Conservation (phyloP, 352 stramenopile genomes). For the Nannochloropsis limnetica region DNA sequence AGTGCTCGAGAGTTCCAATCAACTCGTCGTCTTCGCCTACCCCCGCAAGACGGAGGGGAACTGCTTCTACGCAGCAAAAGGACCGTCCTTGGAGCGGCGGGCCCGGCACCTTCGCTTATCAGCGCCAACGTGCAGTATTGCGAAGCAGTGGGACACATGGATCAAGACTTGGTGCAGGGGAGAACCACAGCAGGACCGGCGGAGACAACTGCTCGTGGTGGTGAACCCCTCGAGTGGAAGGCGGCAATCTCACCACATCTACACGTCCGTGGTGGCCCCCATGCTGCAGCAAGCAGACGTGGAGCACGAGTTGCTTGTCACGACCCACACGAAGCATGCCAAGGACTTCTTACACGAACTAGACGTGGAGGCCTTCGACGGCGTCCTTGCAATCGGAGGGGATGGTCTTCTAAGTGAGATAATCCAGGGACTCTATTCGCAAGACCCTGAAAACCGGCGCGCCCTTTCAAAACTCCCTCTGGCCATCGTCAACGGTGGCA, state of each 20-base stretch:
- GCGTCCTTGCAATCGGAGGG: slow-evolving; percentile 58
- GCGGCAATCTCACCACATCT: slow-evolving; percentile 41
- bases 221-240: neutral
- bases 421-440: slow-evolving; percentile 56
- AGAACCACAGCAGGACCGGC: neutral
- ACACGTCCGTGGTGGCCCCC: slow-evolving; percentile 51
- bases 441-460: slow-evolving; percentile 45
- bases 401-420: slow-evolving; percentile 62
- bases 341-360: slow-evolving; percentile 53
- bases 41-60: neutral
- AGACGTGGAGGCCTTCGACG: slow-evolving; percentile 56
- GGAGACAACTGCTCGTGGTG: neutral
- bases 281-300: slow-evolving; percentile 59
- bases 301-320: slow-evolving; percentile 56
- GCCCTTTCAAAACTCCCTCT: slow-evolving; percentile 51
- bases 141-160: neutral
- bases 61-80: neutral
- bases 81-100: neutral
- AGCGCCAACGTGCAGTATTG: neutral
- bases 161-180: neutral
- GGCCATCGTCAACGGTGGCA: slow-evolving; percentile 58
- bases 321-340: slow-evolving; percentile 53
- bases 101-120: neutral
- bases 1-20: neutral
- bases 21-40: slow-evolving; percentile 8